Percentiles rank a stretch among this genome's conserved stretches.
phyloP scores from a whole-genome alignment of 2,329 filamentous ascomycete species.

The Fusarium pseudoanthophilum region DNA sequence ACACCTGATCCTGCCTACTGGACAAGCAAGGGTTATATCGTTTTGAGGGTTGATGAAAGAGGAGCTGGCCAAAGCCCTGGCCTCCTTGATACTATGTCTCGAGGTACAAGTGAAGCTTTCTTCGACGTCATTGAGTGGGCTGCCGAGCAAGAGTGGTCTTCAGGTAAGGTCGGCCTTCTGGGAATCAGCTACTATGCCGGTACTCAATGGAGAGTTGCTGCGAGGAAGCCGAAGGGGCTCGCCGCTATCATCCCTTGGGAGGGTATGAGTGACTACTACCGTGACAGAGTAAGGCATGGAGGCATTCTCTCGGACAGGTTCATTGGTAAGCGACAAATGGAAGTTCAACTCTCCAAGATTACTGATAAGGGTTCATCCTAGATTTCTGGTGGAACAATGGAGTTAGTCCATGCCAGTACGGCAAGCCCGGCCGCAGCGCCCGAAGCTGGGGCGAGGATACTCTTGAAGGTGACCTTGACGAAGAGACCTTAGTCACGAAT shows the following conservation, averaged over 20 bases:
- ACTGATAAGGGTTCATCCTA: accelerated
- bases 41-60: slow-evolving; percentile 63
- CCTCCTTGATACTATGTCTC: slow-evolving; percentile 59
- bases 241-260: slow-evolving; percentile 61
- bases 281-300: slow-evolving; percentile 68
- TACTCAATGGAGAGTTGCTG: slow-evolving; percentile 60
- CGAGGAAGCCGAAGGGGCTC: slow-evolving; percentile 57
- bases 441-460: slow-evolving; percentile 65
- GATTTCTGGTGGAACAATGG: slow-evolving; percentile 41
- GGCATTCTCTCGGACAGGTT: slow-evolving; percentile 69
- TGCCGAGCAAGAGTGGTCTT: slow-evolving; percentile 56
- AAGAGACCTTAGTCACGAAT: slow-evolving; percentile 60
- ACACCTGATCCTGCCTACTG: slow-evolving; percentile 67
- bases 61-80: slow-evolving; percentile 60
- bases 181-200: slow-evolving; percentile 60
- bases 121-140: slow-evolving; percentile 62
- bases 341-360: accelerated
- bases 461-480: slow-evolving; percentile 66
- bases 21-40: slow-evolving; percentile 63
- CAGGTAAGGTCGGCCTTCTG: slow-evolving; percentile 59
- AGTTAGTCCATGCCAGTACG: slow-evolving; percentile 69
- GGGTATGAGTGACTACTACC: slow-evolving; percentile 64
- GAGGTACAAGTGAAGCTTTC: slow-evolving; percentile 59
- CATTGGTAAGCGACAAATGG: slow-evolving; percentile 50
- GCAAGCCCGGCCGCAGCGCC: slow-evolving; percentile 59